Conservation (phyloP, 2,329 filamentous ascomycete species). For the Aspergillus glaucus region DNA sequence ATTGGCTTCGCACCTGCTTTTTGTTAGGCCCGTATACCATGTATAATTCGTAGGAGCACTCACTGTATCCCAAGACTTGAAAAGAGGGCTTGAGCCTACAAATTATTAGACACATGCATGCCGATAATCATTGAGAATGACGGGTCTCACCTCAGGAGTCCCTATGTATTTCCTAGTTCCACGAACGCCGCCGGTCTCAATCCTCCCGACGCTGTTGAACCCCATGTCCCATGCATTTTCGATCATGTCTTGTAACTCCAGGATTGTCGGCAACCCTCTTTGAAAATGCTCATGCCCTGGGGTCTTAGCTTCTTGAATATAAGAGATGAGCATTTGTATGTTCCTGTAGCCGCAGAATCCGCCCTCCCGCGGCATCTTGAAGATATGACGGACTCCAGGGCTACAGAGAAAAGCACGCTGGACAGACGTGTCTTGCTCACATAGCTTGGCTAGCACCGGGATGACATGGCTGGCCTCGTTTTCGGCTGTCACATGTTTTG, state of each 20-base stretch:
- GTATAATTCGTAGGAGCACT: conserved; percentile 18
- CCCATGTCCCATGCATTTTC: conserved; percentile 83
- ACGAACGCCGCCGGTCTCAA: conserved; percentile 79
- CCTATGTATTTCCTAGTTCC: conserved; percentile 95
- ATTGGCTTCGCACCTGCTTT: conserved; percentile 52
- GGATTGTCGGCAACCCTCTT: conserved; percentile 63
- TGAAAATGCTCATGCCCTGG: conserved; percentile 57
- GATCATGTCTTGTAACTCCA: conserved; percentile 78
- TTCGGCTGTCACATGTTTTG: conserved; percentile 38
- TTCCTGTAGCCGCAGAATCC: conserved; percentile 95
- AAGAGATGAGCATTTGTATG: conserved; percentile 84
- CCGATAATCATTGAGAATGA: neutral
- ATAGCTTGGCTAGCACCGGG: conserved; percentile 56
- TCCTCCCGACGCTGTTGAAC: conserved; percentile 66
- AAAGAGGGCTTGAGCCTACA: conserved; percentile 72
- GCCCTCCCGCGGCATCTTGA: conserved; percentile 74
- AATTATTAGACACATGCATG: conserved; percentile 6
- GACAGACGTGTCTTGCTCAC: conserved; percentile 59
- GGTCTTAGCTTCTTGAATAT: conserved; percentile 57
- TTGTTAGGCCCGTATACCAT: conserved; percentile 6
- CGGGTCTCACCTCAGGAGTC: conserved; percentile 65
- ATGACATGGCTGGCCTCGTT: conserved; percentile 52
- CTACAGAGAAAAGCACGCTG: conserved; percentile 74
- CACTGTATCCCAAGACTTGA: conserved; percentile 61
- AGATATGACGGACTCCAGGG: conserved; percentile 67